Base-by-base conservation (phyloP, 768 basidiomycete species). In the Leucocoprinus birnbaumii region DNA sequence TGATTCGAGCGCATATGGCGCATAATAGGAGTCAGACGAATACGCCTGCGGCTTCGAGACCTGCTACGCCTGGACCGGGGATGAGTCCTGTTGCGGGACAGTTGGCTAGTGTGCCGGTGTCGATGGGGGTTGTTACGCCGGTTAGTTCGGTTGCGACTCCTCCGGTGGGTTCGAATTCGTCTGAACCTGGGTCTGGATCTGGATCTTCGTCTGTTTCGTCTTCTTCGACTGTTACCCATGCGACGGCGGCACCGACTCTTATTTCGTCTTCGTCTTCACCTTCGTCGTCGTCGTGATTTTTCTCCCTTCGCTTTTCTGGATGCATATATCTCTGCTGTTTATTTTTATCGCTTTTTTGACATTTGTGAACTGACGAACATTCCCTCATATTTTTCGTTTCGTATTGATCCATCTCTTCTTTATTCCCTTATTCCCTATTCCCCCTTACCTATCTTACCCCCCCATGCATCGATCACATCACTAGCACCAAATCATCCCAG, bases 1-100 rank as follows among this genome's bases (percentile, higher is more conserved):
- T 98, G 58, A 94, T 98, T 65, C 82, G 89, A 38, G 95, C 95
- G 25, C 94, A 98, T 67, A 82, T 97, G 71, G 86, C 84, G 34
- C 94, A 95, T 74, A 98, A 98, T 67, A 82, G 95, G 53, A 89
- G 87, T 50, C 85, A 84, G 63, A 79, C 86, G 16, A 87, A 84
- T 55, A 96, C 94, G 0, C 94, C 94, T 0, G 82, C 77, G 9
- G 73, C 72, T 0, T 84, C 84, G 25, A 73, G 79, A 7, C 85
- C 86, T 7, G 73, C 78, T 10, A 86, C 86, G 2, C 87, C 87
- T 8, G 84, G 80, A 13, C 47, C 47, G 38, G 27, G 54, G 27
- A 27, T 18, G 38, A 43, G 16, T 19, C 45, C 53, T 24, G 52
- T 53, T 13, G 26, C 34, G 14, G 53, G 53, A 9, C 46, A 55